Evolutionary conservation across 257 asterid species (phyloP).

Genomic region (Solanum chaucha): DNA sequence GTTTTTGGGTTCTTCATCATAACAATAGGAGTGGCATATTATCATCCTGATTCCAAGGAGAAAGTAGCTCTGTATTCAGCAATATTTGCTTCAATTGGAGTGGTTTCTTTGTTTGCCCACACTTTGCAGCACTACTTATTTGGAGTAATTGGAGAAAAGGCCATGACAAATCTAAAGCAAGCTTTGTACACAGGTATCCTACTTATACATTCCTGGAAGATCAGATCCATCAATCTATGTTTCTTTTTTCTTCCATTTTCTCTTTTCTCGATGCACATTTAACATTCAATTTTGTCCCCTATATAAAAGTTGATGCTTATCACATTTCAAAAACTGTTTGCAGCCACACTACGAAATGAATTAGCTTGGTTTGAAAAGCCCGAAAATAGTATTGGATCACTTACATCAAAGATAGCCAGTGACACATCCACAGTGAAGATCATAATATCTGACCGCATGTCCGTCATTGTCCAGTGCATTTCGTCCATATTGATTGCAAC

Average conservation of each 20-base stretch:
- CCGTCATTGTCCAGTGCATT: slow-evolving; percentile 74
- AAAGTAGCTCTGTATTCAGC: slow-evolving; percentile 49
- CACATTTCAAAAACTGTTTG: slow-evolving; percentile 4
- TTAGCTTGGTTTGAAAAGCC: slow-evolving; percentile 78
- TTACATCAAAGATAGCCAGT: slow-evolving; percentile 54
- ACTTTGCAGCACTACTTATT: slow-evolving; percentile 67
- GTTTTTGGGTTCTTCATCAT: slow-evolving; percentile 73
- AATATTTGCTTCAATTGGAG: slow-evolving; percentile 48
- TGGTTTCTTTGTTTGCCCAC: slow-evolving; percentile 60
- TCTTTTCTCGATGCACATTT: neutral
- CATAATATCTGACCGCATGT: slow-evolving; percentile 69
- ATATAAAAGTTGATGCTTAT: neutral
- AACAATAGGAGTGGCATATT: slow-evolving; percentile 80
- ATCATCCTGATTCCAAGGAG: slow-evolving; percentile 30
- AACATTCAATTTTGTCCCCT: neutral
- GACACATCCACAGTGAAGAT: slow-evolving; percentile 74
- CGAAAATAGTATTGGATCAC: slow-evolving; percentile 52
- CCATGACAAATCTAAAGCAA: slow-evolving; percentile 58
- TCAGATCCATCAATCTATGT: neutral
- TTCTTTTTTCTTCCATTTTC: neutral
- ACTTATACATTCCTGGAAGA: neutral
- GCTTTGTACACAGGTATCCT: slow-evolving; percentile 57
- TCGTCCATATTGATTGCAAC: slow-evolving; percentile 77
- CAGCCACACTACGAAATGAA: slow-evolving; percentile 61
- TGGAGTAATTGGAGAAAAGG: slow-evolving; percentile 70